These are phyloP conservation scores for Lentinula raphanica DNA, from an alignment of 768 basidiomycete species.

Conservation along the genomic window DNA sequence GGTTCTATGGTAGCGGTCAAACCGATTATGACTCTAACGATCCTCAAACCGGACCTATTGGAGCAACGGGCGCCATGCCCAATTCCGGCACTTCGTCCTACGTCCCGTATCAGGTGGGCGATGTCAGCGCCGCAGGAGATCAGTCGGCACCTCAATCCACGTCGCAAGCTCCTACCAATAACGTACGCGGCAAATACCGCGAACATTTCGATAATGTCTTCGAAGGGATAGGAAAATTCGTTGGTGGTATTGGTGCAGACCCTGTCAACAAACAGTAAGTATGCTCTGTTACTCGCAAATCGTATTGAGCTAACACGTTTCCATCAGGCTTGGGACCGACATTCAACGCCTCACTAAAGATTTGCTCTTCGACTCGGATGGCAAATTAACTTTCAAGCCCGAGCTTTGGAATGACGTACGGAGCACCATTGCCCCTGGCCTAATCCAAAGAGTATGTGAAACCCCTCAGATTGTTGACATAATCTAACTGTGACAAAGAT, in stretches of 20 bases:
- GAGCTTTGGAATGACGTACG: constrained; percentile 87
- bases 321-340: constrained; percentile 50
- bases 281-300: not conserved
- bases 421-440: constrained; percentile 70
- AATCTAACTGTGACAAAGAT: constrained; percentile 31
- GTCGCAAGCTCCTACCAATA: not conserved
- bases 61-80: not conserved
- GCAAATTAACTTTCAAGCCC: constrained; percentile 82
- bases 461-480: no score
- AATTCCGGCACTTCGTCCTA: not conserved
- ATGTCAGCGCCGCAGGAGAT: not conserved
- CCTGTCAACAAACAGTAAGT: constrained; percentile 43
- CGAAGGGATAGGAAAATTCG: constrained; percentile 68
- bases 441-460: constrained; percentile 62
- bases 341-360: constrained; percentile 63
- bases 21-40: not conserved
- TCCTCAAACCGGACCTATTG: not conserved
- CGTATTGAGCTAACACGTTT: not conserved
- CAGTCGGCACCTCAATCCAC: not conserved
- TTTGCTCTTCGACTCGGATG: constrained; percentile 77
- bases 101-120: not conserved
- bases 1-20: constrained; percentile 52
- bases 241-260: constrained; percentile 80
- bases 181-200: constrained; percentile 37
- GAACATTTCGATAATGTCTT: constrained; percentile 79